Evolutionary conservation across 148 eudicot species (phyloP).

Genomic region (Camellia granthamiana): DNA sequence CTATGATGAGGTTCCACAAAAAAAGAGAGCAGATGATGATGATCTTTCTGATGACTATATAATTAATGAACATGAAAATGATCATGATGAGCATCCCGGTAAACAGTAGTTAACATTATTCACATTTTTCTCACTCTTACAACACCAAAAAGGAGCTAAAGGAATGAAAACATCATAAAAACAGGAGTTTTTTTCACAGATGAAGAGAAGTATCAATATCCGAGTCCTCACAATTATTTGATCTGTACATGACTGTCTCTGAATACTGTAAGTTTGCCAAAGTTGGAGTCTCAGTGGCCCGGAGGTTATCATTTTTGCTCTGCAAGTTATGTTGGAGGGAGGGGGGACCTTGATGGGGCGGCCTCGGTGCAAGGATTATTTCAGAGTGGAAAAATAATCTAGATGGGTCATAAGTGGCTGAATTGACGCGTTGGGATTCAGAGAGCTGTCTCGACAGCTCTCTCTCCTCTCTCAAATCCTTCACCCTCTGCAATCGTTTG

Average conservation of each 20-base stretch:
- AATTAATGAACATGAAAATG: slow-evolving; percentile 4
- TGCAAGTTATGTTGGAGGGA: not conserved
- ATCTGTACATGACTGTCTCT: not conserved
- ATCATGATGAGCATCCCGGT: slow-evolving; percentile 10
- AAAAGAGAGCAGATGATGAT: slow-evolving; percentile 21
- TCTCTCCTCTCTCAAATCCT: slow-evolving; percentile 17
- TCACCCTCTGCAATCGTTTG: slow-evolving; percentile 9
- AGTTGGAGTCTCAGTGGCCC: not conserved
- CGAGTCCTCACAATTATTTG: slow-evolving; percentile 16
- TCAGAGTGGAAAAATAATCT: slow-evolving; percentile 9
- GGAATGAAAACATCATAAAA: not conserved
- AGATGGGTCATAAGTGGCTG: slow-evolving; percentile 12
- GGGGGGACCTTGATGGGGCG: slow-evolving; percentile 1
- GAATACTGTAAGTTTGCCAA: not conserved
- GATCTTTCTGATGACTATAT: slow-evolving; percentile 16
- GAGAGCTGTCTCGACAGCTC: slow-evolving; percentile 6
- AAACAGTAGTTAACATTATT: slow-evolving; percentile 9
- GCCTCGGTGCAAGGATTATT: not conserved
- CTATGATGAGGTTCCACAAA: not conserved
- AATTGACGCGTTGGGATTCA: not conserved
- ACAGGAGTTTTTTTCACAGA: slow-evolving; percentile 9
- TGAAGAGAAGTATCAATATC: slow-evolving; percentile 25
- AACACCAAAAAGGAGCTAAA: not conserved
- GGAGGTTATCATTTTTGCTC: not conserved
- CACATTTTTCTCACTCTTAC: slow-evolving; percentile 1